phyloP scores from a whole-genome alignment of 106 monocot species.

The Gastrodia elata region DNA sequence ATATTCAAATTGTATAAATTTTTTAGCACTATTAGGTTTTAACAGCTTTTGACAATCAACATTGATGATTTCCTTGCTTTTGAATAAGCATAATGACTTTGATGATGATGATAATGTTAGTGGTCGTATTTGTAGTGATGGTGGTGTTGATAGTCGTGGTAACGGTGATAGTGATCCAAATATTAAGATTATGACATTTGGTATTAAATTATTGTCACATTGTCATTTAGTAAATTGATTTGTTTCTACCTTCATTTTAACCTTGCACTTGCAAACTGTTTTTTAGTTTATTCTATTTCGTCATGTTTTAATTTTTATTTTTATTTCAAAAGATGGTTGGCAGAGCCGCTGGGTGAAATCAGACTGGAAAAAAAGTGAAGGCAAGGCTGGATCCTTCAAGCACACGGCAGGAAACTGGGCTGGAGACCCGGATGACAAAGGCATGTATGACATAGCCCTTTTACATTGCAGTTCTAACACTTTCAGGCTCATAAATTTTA shows the following conservation, averaged over 20 bases:
- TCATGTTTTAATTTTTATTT: conserved; percentile 2
- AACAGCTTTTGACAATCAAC: neutral
- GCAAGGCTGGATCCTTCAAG: conserved; percentile 91
- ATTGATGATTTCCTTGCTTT: neutral
- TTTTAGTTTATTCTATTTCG: neutral
- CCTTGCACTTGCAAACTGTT: neutral
- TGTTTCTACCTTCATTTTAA: neutral
- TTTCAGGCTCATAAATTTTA: neutral
- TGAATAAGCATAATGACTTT: neutral
- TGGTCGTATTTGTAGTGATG: no score
- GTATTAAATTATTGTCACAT: neutral
- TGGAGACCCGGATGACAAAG: conserved; percentile 99
- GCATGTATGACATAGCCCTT: conserved; percentile 10
- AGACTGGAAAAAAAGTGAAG: conserved; percentile 98
- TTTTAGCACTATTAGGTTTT: neutral
- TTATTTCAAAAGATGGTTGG: conserved; percentile 66
- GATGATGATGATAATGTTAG: neutral
- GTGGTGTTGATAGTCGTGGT: neutral
- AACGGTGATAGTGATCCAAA: neutral
- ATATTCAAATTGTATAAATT: neutral
- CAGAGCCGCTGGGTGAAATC: conserved; percentile 81
- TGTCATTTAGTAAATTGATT: neutral
- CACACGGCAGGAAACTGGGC: conserved; percentile 90
- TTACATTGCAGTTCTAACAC: neutral
- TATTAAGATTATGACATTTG: neutral